These are phyloP conservation scores for Cronartium ribicola DNA, from an alignment of 1,284 basidiomycete species.

Conservation along the genomic window DNA sequence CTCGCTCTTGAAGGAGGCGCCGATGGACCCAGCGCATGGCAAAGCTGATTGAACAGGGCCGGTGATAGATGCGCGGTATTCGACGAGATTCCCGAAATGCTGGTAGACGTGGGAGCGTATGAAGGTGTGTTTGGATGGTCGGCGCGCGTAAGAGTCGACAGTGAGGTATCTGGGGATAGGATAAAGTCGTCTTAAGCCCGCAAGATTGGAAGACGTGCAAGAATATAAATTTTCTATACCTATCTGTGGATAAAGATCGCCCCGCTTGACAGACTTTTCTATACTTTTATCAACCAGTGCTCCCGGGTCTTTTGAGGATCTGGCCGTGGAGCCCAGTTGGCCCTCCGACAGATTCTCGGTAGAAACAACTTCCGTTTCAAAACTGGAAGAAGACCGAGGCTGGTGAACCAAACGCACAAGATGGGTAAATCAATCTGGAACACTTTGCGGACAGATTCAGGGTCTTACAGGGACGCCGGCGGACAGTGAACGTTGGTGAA, in stretches of 20 bases:
- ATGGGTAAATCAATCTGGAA: no score
- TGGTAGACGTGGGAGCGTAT: not conserved
- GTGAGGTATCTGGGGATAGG: not conserved
- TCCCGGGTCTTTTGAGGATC: not conserved
- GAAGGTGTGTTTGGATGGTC: not conserved
- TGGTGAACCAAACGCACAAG: not conserved
- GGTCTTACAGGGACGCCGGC: not conserved
- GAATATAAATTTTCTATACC: not conserved
- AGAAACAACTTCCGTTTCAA: not conserved
- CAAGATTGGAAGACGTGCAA: not conserved
- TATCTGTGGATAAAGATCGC: not conserved
- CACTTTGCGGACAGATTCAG: not conserved
- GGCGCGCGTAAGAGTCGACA: not conserved
- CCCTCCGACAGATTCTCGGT: not conserved
- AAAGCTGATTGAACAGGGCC: not conserved
- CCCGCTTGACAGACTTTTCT: not conserved
- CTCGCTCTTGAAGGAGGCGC: not conserved
- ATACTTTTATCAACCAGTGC: not conserved
- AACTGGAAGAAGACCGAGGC: not conserved
- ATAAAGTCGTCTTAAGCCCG: not conserved
- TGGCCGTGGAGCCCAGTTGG: not conserved
- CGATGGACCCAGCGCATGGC: not conserved
- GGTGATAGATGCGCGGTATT: slow-evolving; percentile 1
- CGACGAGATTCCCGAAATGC: not conserved
- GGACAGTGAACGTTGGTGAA: not conserved